These are phyloP conservation scores for Thalassiosira livingstoniorum DNA, from an alignment of 352 stramenopile genomes.

Conservation along the genomic window DNA sequence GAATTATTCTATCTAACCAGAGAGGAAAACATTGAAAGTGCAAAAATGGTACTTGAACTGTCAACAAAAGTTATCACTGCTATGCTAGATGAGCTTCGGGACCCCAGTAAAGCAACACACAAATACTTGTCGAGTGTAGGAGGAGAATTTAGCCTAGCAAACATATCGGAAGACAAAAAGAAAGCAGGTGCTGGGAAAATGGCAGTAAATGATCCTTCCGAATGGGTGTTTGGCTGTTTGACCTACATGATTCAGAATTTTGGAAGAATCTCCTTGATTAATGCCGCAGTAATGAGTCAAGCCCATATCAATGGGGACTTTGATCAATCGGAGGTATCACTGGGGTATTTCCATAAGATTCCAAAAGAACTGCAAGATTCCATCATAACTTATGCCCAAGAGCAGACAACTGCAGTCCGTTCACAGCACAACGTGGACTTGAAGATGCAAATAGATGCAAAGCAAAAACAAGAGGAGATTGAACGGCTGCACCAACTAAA, in stretches of 20 bases:
- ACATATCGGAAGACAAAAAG: conserved; percentile 8
- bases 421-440: neutral
- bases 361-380: neutral
- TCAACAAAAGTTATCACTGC: neutral
- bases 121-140: conserved; percentile 1
- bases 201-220: conserved; percentile 7
- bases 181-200: conserved; percentile 2
- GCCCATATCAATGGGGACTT: neutral
- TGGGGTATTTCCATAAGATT: neutral
- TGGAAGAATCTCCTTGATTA: conserved; percentile 8
- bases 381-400: neutral
- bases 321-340: neutral
- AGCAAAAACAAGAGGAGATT: neutral
- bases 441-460: neutral
- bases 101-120: conserved; percentile 9
- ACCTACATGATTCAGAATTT: conserved; percentile 10
- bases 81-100: conserved; percentile 8
- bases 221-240: neutral
- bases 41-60: neutral
- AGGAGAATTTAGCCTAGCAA: conserved; percentile 2
- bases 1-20: conserved; percentile 1
- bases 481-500: neutral
- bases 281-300: conserved; percentile 3
- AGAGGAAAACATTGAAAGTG: conserved; percentile 2
- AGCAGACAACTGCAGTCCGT: neutral